These are phyloP conservation scores for Nidularia pulvinata DNA, from an alignment of 768 basidiomycete species.

Conservation along the genomic window DNA sequence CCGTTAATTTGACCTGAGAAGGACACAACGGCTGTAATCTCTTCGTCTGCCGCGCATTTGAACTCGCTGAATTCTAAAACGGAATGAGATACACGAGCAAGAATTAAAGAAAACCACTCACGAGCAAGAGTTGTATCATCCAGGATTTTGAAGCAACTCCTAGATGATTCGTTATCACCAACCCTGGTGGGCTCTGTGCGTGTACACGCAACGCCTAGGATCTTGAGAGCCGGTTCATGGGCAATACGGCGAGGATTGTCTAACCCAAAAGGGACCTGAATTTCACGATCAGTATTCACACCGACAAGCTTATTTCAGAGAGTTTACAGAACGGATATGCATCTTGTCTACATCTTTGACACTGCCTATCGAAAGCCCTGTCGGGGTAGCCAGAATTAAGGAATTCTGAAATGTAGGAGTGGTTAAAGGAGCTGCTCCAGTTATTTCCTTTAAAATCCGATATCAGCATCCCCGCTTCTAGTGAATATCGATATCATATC, in stretches of 20 bases:
- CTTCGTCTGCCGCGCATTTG: conserved; percentile 53
- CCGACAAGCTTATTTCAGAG: not conserved
- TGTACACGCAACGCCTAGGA: conserved; percentile 68
- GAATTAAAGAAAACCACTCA: conserved; percentile 27
- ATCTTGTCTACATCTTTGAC: conserved; percentile 73
- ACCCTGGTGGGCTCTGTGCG: conserved; percentile 53
- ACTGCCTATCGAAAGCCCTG: conserved; percentile 61
- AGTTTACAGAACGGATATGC: conserved; percentile 74
- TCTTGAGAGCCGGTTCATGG: conserved; percentile 49
- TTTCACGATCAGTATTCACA: not conserved
- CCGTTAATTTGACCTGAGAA: conserved; percentile 26
- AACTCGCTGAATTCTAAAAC: conserved; percentile 46
- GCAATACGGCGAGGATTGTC: conserved; percentile 72
- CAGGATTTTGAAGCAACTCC: conserved; percentile 63
- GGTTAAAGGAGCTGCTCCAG: conserved; percentile 50
- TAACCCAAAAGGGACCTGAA: conserved; percentile 68
- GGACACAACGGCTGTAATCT: conserved; percentile 54
- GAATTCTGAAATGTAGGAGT: conserved; percentile 45
- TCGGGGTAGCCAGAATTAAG: conserved; percentile 56
- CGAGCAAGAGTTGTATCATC: conserved; percentile 65
- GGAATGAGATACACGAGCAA: not conserved
- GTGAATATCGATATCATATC: not conserved
- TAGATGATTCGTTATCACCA: conserved; percentile 43
- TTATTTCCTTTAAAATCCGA: conserved; percentile 38
- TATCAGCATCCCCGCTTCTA: not conserved